Evolutionary conservation across 202 grass and related monocot genomes (phyloP).

Genomic region (Bolboschoenoplectus hybrid): DNA sequence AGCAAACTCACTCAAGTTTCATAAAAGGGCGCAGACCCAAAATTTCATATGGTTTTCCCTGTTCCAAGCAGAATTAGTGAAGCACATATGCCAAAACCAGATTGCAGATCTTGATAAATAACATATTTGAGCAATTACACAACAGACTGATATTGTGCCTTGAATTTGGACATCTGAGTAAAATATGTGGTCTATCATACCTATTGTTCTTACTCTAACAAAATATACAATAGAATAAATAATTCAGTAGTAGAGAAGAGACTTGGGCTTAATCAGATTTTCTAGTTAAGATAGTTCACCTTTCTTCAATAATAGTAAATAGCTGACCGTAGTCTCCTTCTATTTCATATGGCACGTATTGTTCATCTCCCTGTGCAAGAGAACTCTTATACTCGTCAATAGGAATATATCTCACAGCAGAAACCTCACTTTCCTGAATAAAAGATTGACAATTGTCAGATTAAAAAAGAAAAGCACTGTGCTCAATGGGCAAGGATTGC

Average conservation of each 20-base stretch:
- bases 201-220: neutral
- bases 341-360: constrained; percentile 88
- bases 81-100: neutral
- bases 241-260: constrained; percentile 11
- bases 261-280: constrained; percentile 8
- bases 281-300: constrained; percentile 45
- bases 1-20: neutral
- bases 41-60: neutral
- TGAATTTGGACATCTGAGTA: neutral
- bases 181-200: neutral
- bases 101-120: constrained; percentile 1
- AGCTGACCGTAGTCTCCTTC: constrained; percentile 70
- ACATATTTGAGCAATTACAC: neutral
- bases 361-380: constrained; percentile 60
- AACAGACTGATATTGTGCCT: neutral
- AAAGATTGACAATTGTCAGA: constrained; percentile 30
- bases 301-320: constrained; percentile 81
- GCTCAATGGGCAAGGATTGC: neutral
- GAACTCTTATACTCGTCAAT: constrained; percentile 67
- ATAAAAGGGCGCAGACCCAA: neutral
- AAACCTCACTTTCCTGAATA: constrained; percentile 88
- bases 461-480: neutral
- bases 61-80: neutral
- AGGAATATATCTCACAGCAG: constrained; percentile 72
- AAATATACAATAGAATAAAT: neutral